Conservation (phyloP, 164 flowering plant species). For the Protea cynaroides region DNA sequence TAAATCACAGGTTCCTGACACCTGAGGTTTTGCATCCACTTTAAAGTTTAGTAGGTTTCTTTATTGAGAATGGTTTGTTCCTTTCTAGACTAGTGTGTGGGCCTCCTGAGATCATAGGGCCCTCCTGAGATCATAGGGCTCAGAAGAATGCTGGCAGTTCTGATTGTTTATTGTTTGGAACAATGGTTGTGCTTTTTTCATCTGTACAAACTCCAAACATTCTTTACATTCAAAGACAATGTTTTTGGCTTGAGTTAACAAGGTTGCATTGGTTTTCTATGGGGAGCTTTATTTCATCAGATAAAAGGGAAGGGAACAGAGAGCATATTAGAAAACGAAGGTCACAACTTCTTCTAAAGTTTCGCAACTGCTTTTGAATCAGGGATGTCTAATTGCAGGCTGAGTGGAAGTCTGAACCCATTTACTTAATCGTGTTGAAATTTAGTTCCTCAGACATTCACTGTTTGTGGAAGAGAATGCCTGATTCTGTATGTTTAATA, state of each 20-base stretch:
- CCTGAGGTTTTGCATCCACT: constrained; percentile 20
- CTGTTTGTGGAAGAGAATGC: no score
- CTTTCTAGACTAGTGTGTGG: neutral
- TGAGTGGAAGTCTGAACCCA: no score
- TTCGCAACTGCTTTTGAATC: no score
- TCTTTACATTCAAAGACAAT: neutral
- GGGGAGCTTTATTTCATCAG: neutral
- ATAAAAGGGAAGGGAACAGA: no score
- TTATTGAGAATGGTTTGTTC: constrained; percentile 7
- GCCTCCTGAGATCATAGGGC: neutral
- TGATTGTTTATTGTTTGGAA: constrained; percentile 9
- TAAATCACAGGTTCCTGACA: constrained; percentile 59
- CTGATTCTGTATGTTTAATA: no score
- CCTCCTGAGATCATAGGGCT: neutral
- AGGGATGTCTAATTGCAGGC: no score
- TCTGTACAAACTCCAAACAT: neutral
- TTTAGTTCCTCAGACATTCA: no score
- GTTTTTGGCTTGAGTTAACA: neutral
- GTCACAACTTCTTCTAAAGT: no score
- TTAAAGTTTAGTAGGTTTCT: neutral
- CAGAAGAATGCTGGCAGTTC: constrained; percentile 2
- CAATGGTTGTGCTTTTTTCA: neutral
- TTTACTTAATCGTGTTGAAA: no score
- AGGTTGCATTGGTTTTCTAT: neutral
- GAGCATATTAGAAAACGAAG: no score